These are phyloP conservation scores for Phyllostachys edulis DNA, from an alignment of 176 grass and related monocot species.

Conservation along the genomic window DNA sequence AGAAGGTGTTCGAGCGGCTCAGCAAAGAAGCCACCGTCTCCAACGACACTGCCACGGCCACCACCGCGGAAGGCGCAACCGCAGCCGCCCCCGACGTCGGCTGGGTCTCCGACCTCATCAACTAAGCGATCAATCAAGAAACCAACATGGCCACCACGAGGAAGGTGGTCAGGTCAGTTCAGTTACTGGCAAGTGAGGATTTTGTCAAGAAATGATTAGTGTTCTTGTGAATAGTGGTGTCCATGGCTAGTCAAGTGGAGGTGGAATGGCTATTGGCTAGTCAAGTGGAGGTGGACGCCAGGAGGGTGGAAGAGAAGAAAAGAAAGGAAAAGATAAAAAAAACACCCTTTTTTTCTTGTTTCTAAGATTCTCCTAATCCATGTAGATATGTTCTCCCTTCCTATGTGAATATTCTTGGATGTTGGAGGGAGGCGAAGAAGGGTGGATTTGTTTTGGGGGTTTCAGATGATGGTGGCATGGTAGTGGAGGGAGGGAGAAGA, in stretches of 20 bases:
- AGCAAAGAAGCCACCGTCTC: slow-evolving; percentile 54
- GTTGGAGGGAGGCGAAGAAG: not conserved
- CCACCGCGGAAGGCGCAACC: not conserved
- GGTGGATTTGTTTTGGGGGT: slow-evolving; percentile 58
- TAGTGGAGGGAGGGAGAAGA: not conserved
- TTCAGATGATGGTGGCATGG: slow-evolving; percentile 22
- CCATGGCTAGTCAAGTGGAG: slow-evolving; percentile 13
- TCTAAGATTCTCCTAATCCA: slow-evolving; percentile 11
- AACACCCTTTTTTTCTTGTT: not conserved
- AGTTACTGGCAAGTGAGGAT: not conserved
- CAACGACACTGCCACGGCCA: not conserved
- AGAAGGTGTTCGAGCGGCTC: slow-evolving; percentile 79
- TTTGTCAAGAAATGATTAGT: not conserved
- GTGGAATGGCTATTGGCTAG: slow-evolving; percentile 11
- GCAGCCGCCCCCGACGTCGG: slow-evolving; percentile 51
- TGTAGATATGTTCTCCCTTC: slow-evolving; percentile 35
- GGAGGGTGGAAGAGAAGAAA: not conserved
- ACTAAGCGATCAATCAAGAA: slow-evolving; percentile 22
- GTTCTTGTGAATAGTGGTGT: not conserved
- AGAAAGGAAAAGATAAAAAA: not conserved
- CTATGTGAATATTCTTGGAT: slow-evolving; percentile 39
- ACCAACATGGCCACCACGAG: not conserved
- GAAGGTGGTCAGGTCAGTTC: slow-evolving; percentile 13
- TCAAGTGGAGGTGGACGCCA: not conserved
- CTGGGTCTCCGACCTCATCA: slow-evolving; percentile 81